Conservation (phyloP, 2,329 filamentous ascomycete species). For the Elsinoe perseae region DNA sequence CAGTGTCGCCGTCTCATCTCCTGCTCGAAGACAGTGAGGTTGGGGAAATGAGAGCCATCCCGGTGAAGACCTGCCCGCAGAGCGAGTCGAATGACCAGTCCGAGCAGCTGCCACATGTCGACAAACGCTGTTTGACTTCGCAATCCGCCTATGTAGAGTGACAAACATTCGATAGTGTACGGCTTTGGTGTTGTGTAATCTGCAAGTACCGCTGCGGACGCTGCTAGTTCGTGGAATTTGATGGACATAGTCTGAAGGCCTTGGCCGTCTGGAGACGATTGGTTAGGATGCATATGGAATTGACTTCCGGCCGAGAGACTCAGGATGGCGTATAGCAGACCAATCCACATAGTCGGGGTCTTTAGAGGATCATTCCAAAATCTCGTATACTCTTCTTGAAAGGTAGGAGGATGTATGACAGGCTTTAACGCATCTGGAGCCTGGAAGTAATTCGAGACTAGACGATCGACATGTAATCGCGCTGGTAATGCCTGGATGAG, state of each 20-base stretch:
- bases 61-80: conserved; percentile 41
- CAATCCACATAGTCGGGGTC: conserved; percentile 40
- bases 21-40: conserved; percentile 33
- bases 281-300: conserved; percentile 24
- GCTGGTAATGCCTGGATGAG: conserved; percentile 29
- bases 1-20: conserved; percentile 40
- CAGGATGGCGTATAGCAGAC: conserved; percentile 41
- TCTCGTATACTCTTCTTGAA: conserved; percentile 36
- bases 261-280: conserved; percentile 18
- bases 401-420: conserved; percentile 55
- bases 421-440: conserved; percentile 29
- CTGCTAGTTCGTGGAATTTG: conserved; percentile 25
- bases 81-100: conserved; percentile 34
- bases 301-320: conserved; percentile 33
- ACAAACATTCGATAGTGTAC: conserved; percentile 36
- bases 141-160: conserved; percentile 30
- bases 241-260: conserved; percentile 21
- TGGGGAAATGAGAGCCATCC: conserved; percentile 38
- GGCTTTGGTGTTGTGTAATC: conserved; percentile 40
- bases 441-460: conserved; percentile 31
- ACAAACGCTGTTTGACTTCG: conserved; percentile 26
- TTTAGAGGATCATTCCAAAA: conserved; percentile 38
- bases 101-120: conserved; percentile 37
- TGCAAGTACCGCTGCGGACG: conserved; percentile 28
- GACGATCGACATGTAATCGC: conserved; percentile 26